Evolutionary conservation across 345 rosid genomes (phyloP).

Genomic region (Eucalyptus decipiens): DNA sequence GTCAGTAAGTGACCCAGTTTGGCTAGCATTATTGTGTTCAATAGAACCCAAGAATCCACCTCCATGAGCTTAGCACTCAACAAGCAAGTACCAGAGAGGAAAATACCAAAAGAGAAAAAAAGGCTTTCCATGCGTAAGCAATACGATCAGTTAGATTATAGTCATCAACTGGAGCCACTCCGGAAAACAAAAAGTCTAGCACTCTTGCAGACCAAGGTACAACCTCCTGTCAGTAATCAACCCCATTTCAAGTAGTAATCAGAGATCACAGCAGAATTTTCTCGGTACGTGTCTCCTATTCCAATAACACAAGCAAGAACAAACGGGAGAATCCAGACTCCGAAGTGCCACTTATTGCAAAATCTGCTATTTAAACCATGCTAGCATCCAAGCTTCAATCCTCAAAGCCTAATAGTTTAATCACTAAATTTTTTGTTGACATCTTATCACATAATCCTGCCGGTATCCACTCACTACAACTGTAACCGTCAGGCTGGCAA

Average conservation of each 20-base stretch:
- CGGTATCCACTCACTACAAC: background rate
- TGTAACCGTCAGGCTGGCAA: background rate
- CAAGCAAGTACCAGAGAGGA: background rate
- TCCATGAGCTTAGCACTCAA: background rate
- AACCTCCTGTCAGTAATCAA: background rate
- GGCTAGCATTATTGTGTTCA: background rate
- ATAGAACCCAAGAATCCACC: background rate
- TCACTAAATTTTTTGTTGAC: background rate
- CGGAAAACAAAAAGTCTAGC: background rate
- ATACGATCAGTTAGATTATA: background rate
- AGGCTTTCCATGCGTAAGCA: background rate
- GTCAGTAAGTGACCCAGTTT: background rate
- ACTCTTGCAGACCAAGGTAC: background rate
- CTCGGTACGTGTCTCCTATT: background rate
- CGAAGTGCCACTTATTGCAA: background rate
- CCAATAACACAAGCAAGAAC: background rate
- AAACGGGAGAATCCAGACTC: background rate
- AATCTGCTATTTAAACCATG: background rate
- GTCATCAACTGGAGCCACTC: background rate
- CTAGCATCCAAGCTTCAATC: background rate
- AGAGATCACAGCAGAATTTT: background rate
- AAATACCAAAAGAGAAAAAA: background rate
- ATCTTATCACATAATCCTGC: background rate
- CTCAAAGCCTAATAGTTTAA: background rate
- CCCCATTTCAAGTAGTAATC: background rate